These are phyloP conservation scores for Paecilomyces sp. DNA, from an alignment of 2,329 filamentous ascomycete species.

Conservation along the genomic window DNA sequence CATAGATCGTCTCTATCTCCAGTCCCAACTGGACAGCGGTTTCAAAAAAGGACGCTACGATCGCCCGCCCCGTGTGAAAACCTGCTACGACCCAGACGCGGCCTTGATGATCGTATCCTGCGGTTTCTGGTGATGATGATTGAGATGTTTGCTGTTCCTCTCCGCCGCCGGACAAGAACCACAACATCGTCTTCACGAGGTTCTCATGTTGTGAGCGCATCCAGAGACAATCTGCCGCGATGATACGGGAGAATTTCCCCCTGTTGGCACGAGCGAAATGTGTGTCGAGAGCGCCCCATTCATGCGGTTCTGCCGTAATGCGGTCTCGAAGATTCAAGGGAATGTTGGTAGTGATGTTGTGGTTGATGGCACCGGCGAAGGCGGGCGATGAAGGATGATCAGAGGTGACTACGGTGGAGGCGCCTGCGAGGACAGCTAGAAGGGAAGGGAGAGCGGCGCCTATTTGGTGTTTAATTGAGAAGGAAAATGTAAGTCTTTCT, in stretches of 20 bases:
- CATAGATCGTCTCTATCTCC: constrained; percentile 46
- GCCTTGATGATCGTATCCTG: constrained; percentile 30
- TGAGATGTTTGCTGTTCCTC: not conserved
- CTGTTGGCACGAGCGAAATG: constrained; percentile 31
- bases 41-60: constrained; percentile 51
- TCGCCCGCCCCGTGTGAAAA: constrained; percentile 53
- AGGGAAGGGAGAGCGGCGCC: constrained; percentile 34
- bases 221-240: constrained; percentile 57
- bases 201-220: constrained; percentile 51
- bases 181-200: constrained; percentile 47
- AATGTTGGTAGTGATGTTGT: constrained; percentile 44
- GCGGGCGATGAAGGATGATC: constrained; percentile 42
- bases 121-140: constrained; percentile 32
- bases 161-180: constrained; percentile 38
- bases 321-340: constrained; percentile 14
- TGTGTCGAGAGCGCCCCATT: constrained; percentile 44
- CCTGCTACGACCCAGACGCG: constrained; percentile 48
- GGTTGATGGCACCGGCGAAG: constrained; percentile 32
- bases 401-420: constrained; percentile 39
- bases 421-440: constrained; percentile 27
- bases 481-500: not conserved
- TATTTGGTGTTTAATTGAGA: not conserved
- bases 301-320: constrained; percentile 42
- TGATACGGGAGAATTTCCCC: constrained; percentile 44
- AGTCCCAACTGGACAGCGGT: constrained; percentile 36